These are phyloP conservation scores for Mortierella sp. DNA, from an alignment of 371 early-diverging fungal genomes.

Conservation along the genomic window DNA sequence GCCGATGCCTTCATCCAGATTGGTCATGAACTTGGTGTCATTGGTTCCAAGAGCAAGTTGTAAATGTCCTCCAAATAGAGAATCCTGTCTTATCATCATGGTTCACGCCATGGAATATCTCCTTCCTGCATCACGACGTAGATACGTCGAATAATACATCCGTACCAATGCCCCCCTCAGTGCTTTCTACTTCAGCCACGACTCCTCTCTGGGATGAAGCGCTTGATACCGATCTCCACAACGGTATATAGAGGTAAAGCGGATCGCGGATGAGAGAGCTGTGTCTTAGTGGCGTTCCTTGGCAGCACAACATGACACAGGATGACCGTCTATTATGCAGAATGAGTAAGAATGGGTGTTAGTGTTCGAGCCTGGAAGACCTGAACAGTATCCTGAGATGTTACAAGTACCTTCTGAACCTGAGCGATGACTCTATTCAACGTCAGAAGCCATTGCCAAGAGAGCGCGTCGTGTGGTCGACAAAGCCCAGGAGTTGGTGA, in stretches of 20 bases:
- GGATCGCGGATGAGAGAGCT: slow-evolving; percentile 28
- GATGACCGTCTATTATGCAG: slow-evolving; percentile 57
- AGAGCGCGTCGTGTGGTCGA: slow-evolving; percentile 21
- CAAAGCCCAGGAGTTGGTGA: slow-evolving; percentile 35
- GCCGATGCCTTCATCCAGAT: slow-evolving; percentile 66
- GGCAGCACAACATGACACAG: slow-evolving; percentile 66
- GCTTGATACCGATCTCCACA: slow-evolving; percentile 61
- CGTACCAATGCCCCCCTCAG: not conserved
- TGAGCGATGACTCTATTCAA: slow-evolving; percentile 71
- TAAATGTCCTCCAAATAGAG: slow-evolving; percentile 13
- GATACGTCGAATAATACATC: no score
- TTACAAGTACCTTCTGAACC: slow-evolving; percentile 65
- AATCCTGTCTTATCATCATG: no score
- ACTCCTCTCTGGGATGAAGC: slow-evolving; percentile 71
- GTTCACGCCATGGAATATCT: no score
- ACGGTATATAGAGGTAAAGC: slow-evolving; percentile 54
- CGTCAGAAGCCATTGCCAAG: slow-evolving; percentile 68
- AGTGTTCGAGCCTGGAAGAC: not conserved
- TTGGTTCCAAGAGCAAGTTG: slow-evolving; percentile 56
- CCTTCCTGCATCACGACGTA: no score
- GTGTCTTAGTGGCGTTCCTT: not conserved
- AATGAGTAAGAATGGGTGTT: not conserved
- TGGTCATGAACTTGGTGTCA: slow-evolving; percentile 63
- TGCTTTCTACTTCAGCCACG: slow-evolving; percentile 48
- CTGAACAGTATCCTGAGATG: not conserved